Evolutionary conservation across 257 asterid genomes (phyloP).

Genomic region (Przewalskia tangutica): DNA sequence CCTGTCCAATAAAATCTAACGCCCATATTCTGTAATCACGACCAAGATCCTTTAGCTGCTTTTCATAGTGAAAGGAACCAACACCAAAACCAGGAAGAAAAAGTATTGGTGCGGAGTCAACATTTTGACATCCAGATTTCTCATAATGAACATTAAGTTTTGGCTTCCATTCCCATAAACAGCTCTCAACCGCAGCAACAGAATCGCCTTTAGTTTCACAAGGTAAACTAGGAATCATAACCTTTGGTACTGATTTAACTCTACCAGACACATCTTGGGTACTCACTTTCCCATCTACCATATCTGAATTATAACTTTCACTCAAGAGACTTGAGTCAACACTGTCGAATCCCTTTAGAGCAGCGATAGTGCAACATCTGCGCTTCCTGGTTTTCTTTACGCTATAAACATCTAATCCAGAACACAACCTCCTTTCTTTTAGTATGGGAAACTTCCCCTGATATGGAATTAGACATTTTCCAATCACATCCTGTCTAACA

Average conservation of each 20-base stretch:
- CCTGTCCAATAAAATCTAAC: slow-evolving; percentile 85
- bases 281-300: slow-evolving; percentile 42
- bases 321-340: slow-evolving; percentile 30
- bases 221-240: slow-evolving; percentile 70
- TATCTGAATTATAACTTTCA: slow-evolving; percentile 28
- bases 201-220: slow-evolving; percentile 37
- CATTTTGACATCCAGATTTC: slow-evolving; percentile 68
- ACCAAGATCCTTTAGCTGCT: slow-evolving; percentile 88
- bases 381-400: slow-evolving; percentile 14
- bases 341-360: slow-evolving; percentile 25
- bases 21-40: slow-evolving; percentile 73
- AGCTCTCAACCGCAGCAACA: slow-evolving; percentile 46
- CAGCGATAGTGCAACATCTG: slow-evolving; percentile 15
- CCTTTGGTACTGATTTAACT: slow-evolving; percentile 42
- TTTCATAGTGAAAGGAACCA: slow-evolving; percentile 91
- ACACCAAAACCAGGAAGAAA: slow-evolving; percentile 96
- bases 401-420: slow-evolving; percentile 16
- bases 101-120: slow-evolving; percentile 61
- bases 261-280: slow-evolving; percentile 17
- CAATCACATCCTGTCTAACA: slow-evolving; percentile 13
- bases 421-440: slow-evolving; percentile 18
- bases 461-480: slow-evolving; percentile 7
- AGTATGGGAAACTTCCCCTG: no score
- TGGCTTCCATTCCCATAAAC: slow-evolving; percentile 87
- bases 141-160: slow-evolving; percentile 70